Conservation (phyloP, 1,139 yeast genomes). For the Zygosaccharomyces sapae region DNA sequence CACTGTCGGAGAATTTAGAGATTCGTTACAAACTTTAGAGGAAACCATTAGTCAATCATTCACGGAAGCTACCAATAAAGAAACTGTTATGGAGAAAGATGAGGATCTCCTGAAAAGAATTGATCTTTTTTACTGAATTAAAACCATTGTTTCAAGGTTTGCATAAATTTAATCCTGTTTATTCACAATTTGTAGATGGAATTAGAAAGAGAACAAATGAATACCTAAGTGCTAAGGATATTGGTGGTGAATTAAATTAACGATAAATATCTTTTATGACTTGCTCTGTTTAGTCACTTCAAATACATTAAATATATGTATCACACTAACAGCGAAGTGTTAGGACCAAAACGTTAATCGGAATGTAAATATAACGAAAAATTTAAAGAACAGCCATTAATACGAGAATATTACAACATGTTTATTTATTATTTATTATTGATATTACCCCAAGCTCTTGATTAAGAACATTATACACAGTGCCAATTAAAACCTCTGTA, state of each 20-base stretch:
- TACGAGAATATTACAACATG: neutral
- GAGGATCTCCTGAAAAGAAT: constrained; percentile 39
- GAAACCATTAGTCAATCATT: constrained; percentile 44
- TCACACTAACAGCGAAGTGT: constrained; percentile 38
- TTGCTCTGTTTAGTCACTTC: constrained; percentile 11
- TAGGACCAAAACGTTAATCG: constrained; percentile 48
- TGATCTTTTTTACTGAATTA: constrained; percentile 44
- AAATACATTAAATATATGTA: too few species aligned
- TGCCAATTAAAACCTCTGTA: neutral
- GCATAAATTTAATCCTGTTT: constrained; percentile 46
- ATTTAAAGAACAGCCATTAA: neutral
- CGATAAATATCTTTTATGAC: constrained; percentile 16
- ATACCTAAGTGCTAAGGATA: constrained; percentile 35
- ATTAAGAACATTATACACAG: neutral
- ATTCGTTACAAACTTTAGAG: constrained; percentile 42
- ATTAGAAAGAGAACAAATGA: constrained; percentile 38
- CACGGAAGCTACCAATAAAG: constrained; percentile 29
- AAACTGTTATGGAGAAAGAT: constrained; percentile 32
- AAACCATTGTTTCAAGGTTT: constrained; percentile 51
- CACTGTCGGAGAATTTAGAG: constrained; percentile 38
- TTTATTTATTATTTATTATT: neutral
- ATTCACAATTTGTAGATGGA: constrained; percentile 43
- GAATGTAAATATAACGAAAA: constrained; percentile 22
- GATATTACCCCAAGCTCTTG: neutral
- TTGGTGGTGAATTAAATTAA: constrained; percentile 13